These are phyloP conservation scores for Annulohypoxylon truncatum DNA, from an alignment of 2,329 filamentous ascomycete species.

Conservation along the genomic window DNA sequence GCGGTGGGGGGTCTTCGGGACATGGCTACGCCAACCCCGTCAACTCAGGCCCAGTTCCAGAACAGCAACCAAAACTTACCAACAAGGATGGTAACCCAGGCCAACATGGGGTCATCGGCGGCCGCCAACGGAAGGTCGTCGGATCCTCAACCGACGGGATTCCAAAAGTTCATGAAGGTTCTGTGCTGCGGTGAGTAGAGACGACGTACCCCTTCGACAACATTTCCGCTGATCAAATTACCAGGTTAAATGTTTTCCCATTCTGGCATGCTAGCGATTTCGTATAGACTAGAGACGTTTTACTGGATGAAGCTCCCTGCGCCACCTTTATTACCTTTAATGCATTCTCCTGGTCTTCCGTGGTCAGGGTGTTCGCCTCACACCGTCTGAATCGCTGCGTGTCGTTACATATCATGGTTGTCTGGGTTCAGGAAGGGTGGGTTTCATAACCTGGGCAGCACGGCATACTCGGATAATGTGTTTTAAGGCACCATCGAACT, in stretches of 20 bases:
- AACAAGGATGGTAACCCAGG: conserved; percentile 70
- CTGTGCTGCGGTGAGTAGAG: conserved; percentile 83
- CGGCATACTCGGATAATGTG: conserved; percentile 1
- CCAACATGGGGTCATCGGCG: conserved; percentile 68
- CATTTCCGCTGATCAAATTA: conserved; percentile 2
- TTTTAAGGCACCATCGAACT: conserved; percentile 11
- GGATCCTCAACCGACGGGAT: conserved; percentile 81
- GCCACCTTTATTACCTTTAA: conserved; percentile 47
- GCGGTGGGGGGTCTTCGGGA: conserved; percentile 78
- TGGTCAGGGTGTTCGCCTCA: conserved; percentile 35
- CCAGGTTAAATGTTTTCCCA: conserved; percentile 44
- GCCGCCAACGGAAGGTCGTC: conserved; percentile 66
- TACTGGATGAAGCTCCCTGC: conserved; percentile 45
- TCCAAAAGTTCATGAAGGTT: conserved; percentile 93
- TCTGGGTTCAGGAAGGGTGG: conserved; percentile 22
- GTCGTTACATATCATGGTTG: conserved; percentile 31
- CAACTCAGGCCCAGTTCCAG: conserved; percentile 96
- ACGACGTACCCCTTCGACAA: neutral
- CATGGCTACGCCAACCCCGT: conserved; percentile 85
- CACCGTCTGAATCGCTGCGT: conserved; percentile 37
- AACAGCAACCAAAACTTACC: conserved; percentile 91
- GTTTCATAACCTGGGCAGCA: conserved; percentile 11
- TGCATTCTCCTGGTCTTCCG: conserved; percentile 42
- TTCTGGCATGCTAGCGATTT: conserved; percentile 45
- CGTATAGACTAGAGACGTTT: conserved; percentile 48